Base-by-base conservation (phyloP, 2,329 filamentous ascomycete species). In the Fusarium denticulatum region DNA sequence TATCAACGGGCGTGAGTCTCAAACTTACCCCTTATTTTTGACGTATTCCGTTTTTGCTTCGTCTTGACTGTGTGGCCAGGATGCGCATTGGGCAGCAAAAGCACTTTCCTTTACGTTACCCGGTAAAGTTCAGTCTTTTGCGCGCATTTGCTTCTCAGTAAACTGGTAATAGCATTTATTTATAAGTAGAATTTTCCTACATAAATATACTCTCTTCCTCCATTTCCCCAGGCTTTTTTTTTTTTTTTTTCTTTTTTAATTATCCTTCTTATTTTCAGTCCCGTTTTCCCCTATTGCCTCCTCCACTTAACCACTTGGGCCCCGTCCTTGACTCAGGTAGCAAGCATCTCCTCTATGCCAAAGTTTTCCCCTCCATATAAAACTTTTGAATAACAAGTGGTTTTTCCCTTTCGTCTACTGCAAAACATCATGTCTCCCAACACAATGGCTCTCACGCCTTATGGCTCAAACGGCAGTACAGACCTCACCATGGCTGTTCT, bases 401-500 rank as follows among this genome's bases (percentile, higher is more conserved):
- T 63, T 52, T 32, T 66, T 74, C 61, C 5, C 22, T 63, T 75
- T 30, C 53, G 28, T 58, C 59, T 50, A 63, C 61, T 62, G 59
- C 64, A 67, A 62, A 62, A 71, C 71, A 77, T 63, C 45, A 80
- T 80, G 76, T 65, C 65, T 66, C 72, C 72, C 47, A 75, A 73
- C 60, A 72, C 72, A 58, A 76, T 81, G 69, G 78, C 77, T 68
- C 77, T 78, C 67, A 77, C 74, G 45, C 78, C 83, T 64, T 83
- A 83, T 64, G 80, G 81, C 78, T 80, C 81, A 55, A 69, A 62
- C 71, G 77, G 76, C 63, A 75, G 78, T 49, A 77, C 80, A 36
- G 85, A 87, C 76, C 88, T 95, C 73, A 96, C 93, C 74, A 87
- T 97, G 84, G 90, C 94, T 70, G 90, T 96, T 71, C 87, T 97